Conservation (phyloP, 1,284 basidiomycete species). For the Peniophora sp. region DNA sequence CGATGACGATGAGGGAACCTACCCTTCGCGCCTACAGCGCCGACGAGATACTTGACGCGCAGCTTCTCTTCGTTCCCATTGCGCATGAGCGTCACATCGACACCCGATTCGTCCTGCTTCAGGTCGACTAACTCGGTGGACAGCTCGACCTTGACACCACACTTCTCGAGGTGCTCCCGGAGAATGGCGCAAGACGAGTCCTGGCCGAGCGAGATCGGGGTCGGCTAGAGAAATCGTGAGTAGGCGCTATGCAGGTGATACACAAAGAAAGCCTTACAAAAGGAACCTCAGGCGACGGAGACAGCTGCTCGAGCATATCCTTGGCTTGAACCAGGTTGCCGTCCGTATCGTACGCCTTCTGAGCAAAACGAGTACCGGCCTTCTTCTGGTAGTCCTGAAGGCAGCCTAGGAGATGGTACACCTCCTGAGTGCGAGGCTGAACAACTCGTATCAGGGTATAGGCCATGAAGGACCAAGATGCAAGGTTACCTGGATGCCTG, state of each 20-base stretch:
- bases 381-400: conserved; percentile 12
- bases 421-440: conserved; percentile 22
- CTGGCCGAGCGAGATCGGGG: conserved; percentile 15
- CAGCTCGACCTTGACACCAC: conserved; percentile 20
- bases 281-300: conserved; percentile 13
- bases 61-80: not conserved
- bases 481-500: conserved; percentile 6
- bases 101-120: conserved; percentile 1
- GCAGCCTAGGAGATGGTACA: conserved; percentile 19
- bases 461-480: not conserved
- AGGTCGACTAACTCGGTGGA: conserved; percentile 16
- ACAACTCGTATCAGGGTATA: not conserved
- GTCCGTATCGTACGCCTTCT: not conserved
- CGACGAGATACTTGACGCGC: conserved; percentile 19
- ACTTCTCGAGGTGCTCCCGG: conserved; percentile 17
- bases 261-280: conserved; percentile 8
- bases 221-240: conserved; percentile 1
- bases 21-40: conserved; percentile 30
- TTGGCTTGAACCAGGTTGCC: not conserved
- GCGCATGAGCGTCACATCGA: not conserved
- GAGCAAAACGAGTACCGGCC: conserved; percentile 4
- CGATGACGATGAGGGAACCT: not conserved
- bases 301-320: not conserved
- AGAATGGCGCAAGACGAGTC: conserved; percentile 19
- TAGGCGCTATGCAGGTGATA: conserved; percentile 4